A percentile compares a stretch with the other conserved stretches of the same genome.
These are phyloP conservation scores for Cucurbita argyrosperma DNA, from an alignment of 306 rosid species.

Conservation along the genomic window DNA sequence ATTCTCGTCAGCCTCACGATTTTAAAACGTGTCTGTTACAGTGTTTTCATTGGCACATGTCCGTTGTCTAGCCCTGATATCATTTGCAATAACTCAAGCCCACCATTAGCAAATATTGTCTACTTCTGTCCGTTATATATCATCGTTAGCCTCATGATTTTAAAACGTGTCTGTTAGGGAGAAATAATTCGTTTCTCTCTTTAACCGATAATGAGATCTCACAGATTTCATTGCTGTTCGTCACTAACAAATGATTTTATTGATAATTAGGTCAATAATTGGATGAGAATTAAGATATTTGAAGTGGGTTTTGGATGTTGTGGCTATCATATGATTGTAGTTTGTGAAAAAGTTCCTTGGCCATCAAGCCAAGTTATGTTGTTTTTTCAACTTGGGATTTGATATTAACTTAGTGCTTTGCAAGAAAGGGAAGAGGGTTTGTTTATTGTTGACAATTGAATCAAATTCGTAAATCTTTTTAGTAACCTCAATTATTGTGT, in stretches of 20 bases:
- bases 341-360: not conserved
- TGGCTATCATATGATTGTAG: not conserved
- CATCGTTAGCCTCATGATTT: too few relatives aligned
- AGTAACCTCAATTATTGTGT: not conserved
- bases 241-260: not conserved
- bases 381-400: not conserved
- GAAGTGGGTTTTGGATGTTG: not conserved
- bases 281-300: not conserved
- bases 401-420: not conserved
- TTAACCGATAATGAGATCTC: too few relatives aligned
- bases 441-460: not conserved
- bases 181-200: too few relatives aligned
- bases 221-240: not conserved
- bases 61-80: too few relatives aligned
- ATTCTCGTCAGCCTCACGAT: too few relatives aligned
- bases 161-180: too few relatives aligned
- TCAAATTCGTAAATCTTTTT: not conserved
- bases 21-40: too few relatives aligned
- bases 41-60: too few relatives aligned
- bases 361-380: not conserved
- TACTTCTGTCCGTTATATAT: too few relatives aligned
- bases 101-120: too few relatives aligned
- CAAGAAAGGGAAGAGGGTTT: not conserved
- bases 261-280: conserved; percentile 2
- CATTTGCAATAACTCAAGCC: too few relatives aligned